Percentiles rank a stretch among this genome's conserved stretches.
Conservation (phyloP, 345 rosid species). For the Citropsis articulata region DNA sequence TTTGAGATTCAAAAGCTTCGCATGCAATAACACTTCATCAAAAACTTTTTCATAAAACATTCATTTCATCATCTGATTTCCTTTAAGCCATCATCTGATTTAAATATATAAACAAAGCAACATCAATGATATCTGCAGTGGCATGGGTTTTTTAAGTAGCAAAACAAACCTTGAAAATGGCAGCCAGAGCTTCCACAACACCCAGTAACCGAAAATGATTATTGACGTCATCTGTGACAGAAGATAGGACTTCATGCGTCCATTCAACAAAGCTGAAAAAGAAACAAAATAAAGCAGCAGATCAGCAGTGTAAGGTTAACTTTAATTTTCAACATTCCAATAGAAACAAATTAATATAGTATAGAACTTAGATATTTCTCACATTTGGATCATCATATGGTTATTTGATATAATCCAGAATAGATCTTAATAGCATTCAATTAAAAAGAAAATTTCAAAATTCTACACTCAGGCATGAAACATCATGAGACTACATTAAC, state of each 20-base stretch:
- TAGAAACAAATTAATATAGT: background rate
- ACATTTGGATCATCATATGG: background rate
- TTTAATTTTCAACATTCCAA: constrained; percentile 6
- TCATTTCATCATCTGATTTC: background rate
- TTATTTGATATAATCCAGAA: constrained; percentile 1
- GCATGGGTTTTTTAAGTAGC: constrained; percentile 5
- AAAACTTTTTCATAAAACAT: too few species aligned
- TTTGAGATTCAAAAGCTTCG: background rate
- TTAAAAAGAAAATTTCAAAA: background rate
- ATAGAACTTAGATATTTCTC: background rate
- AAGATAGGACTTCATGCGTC: constrained; percentile 76
- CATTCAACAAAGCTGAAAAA: constrained; percentile 75
- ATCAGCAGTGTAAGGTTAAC: background rate
- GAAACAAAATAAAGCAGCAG: constrained; percentile 9
- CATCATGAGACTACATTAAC: background rate
- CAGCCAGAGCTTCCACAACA: constrained; percentile 82
- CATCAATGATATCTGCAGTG: background rate
- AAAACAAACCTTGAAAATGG: constrained; percentile 80
- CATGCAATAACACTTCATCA: background rate
- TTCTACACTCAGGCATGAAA: background rate
- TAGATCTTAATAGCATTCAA: background rate
- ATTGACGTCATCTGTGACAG: constrained; percentile 49
- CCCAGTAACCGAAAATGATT: constrained; percentile 77
- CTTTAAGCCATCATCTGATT: background rate
- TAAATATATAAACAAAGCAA: background rate